These are phyloP conservation scores for Paspalum notatum DNA, from an alignment of 176 grass and related monocot species.

Conservation along the genomic window DNA sequence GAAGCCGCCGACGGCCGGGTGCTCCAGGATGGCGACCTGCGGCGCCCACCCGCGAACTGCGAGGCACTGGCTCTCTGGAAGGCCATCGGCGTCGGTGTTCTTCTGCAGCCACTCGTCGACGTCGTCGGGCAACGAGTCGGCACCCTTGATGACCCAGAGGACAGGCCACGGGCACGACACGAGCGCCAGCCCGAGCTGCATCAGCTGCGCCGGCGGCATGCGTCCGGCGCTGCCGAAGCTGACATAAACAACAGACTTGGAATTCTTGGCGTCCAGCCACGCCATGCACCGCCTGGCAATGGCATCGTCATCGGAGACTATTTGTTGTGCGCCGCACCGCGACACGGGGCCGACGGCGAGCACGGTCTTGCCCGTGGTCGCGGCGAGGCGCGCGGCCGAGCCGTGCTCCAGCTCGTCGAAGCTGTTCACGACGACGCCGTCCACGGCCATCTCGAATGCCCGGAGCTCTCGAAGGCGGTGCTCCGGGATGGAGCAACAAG, in stretches of 20 bases:
- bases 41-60: slow-evolving; percentile 60
- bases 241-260: slow-evolving; percentile 58
- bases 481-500: not conserved
- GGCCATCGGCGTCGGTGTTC: slow-evolving; percentile 30
- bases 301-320: not conserved
- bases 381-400: slow-evolving; percentile 31
- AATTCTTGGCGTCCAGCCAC: slow-evolving; percentile 64
- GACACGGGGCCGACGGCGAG: slow-evolving; percentile 57
- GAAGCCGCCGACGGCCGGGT: slow-evolving; percentile 55
- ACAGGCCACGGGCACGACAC: slow-evolving; percentile 50
- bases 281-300: slow-evolving; percentile 40
- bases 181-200: slow-evolving; percentile 57
- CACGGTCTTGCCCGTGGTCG: slow-evolving; percentile 50
- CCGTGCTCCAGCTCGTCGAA: slow-evolving; percentile 56
- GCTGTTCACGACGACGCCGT: slow-evolving; percentile 72
- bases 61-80: slow-evolving; percentile 46
- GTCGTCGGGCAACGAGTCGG: slow-evolving; percentile 34
- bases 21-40: slow-evolving; percentile 63
- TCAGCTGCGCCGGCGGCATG: slow-evolving; percentile 48
- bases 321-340: slow-evolving; percentile 31
- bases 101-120: slow-evolving; percentile 41
- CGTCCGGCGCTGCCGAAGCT: slow-evolving; percentile 68
- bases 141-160: slow-evolving; percentile 64
- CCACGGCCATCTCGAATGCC: slow-evolving; percentile 48
- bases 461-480: not conserved